A percentile compares a stretch with the other conserved stretches of the same genome.
These are phyloP conservation scores for Pleurotus cornucopiae DNA, from an alignment of 768 basidiomycete genomes.

Conservation along the genomic window DNA sequence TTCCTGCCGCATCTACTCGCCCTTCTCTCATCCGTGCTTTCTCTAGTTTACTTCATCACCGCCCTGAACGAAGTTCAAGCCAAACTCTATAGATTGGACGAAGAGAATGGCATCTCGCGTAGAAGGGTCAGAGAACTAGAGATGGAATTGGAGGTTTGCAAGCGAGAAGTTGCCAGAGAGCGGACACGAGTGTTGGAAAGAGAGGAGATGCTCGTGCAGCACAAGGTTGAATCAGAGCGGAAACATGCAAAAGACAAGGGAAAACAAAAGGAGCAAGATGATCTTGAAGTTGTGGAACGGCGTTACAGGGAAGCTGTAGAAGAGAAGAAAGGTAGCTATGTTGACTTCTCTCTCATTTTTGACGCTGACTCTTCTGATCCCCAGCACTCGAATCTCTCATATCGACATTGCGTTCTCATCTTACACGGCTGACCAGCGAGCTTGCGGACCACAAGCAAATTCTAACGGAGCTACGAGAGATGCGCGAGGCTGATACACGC, in stretches of 20 bases:
- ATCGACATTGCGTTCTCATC: slow-evolving; percentile 64
- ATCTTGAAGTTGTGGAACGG: slow-evolving; percentile 32
- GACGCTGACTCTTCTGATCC: slow-evolving; percentile 10
- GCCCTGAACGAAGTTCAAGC: slow-evolving; percentile 62
- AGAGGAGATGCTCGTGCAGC: slow-evolving; percentile 41
- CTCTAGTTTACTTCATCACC: slow-evolving; percentile 33
- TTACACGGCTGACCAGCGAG: slow-evolving; percentile 74
- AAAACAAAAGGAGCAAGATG: slow-evolving; percentile 27
- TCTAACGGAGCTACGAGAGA: slow-evolving; percentile 57
- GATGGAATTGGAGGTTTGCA: slow-evolving; percentile 78
- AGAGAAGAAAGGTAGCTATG: slow-evolving; percentile 78
- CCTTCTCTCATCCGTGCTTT: too few species aligned
- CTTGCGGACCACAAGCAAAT: slow-evolving; percentile 73
- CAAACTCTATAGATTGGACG: slow-evolving; percentile 70
- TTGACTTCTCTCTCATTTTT: slow-evolving; percentile 2
- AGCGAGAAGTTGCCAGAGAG: slow-evolving; percentile 71
- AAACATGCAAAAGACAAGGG: slow-evolving; percentile 21
- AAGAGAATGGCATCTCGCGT: slow-evolving; percentile 78
- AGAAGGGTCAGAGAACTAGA: slow-evolving; percentile 85
- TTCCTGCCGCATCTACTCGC: background rate
- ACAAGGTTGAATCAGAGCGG: slow-evolving; percentile 24
- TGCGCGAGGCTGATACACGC: slow-evolving; percentile 59
- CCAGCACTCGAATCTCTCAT: slow-evolving; percentile 82
- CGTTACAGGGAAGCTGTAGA: slow-evolving; percentile 76
- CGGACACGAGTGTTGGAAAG: slow-evolving; percentile 59